A percentile compares a stretch with the other conserved stretches of the same genome.
Evolutionary conservation across 1,284 basidiomycete genomes (phyloP).

Genomic region (Naganishia sp.): DNA sequence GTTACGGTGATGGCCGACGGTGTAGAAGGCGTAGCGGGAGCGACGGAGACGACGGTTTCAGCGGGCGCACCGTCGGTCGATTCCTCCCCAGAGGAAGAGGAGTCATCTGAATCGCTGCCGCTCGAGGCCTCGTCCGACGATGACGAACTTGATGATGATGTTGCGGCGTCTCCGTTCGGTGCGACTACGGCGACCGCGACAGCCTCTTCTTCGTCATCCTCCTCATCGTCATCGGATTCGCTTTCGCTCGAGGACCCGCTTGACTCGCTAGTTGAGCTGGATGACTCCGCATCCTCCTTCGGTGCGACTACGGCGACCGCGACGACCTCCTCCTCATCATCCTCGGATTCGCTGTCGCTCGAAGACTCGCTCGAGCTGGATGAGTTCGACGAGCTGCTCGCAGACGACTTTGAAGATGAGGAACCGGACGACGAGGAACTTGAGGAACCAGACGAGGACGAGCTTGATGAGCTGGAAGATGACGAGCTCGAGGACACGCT

Average conservation of each 20-base stretch:
- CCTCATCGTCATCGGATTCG: background rate
- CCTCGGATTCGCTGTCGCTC: background rate
- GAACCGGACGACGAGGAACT: constrained; percentile 37
- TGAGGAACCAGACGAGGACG: constrained; percentile 34
- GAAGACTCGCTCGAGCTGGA: constrained; percentile 24
- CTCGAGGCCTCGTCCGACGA: background rate
- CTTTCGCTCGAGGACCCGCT: constrained; percentile 3
- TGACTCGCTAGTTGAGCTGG: constrained; percentile 23
- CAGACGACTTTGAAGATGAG: constrained; percentile 40
- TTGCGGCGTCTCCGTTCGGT: background rate
- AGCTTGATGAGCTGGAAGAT: constrained; percentile 35
- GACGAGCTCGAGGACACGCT: constrained; percentile 44
- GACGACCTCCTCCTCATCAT: background rate
- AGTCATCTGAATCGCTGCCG: constrained; percentile 37
- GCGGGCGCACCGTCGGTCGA: constrained; percentile 9
- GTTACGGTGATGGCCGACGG: constrained; percentile 18
- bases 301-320: constrained; percentile 2
- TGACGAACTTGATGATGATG: background rate
- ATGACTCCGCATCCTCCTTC: background rate
- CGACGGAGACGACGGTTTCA: constrained; percentile 37
- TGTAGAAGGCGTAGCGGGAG: constrained; percentile 28
- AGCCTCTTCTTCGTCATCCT: background rate
- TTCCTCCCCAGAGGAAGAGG: constrained; percentile 29
- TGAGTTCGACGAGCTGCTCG: constrained; percentile 32
- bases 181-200: background rate